Evolutionary conservation across 805 yeast genomes (phyloP), one percentile per base, ranked within the genome.

Genomic region (Ogataea naganishii): DNA sequence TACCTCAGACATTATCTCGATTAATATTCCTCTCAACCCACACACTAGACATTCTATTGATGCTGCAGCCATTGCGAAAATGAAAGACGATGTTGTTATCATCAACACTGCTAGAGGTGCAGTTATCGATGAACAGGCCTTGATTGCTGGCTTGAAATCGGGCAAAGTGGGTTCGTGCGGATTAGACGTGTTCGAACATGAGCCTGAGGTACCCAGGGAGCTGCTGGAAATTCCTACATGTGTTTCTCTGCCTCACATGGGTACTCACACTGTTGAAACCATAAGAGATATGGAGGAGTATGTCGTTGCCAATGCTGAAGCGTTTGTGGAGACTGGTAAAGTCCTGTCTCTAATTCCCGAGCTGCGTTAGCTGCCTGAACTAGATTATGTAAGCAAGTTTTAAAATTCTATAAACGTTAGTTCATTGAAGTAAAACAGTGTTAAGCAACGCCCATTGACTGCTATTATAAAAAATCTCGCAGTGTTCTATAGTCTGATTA

Each of bases 91-190:
- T 23, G 86, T 77, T 20, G 73, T 81, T 11, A 58, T 78, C 17
- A 76, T 84, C 23, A 86, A 86, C 58, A 84, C 94, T 9, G 92
- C 95, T 5, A 71, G 96, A 47, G 96, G 96, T 13, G 80, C 89
- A 3, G 75, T 86, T 24, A 69, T 80, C 40, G 80, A 81, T 49
- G 88, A 81, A 51, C 31, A 49, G 3, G 77, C 77, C 5, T 50
- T 82, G 33, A 62, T 71, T 6, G 60, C 61, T 14, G 71, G 70
- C 6, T 59, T 82, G 40, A 69, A 75, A 43, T 49, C 60, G 3
- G 88, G 88, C 12, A 75, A 78, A 41, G 64, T 82, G 18, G 71
- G 75, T 22, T 56, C 80, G 5, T 79, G 72, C 36, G 94, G 86
- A 11, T 47, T 80, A 10, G 94, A 82, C 45, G 94, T 82, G 18